Evolutionary conservation across 805 yeast species (phyloP).

Genomic region (Cyberlindnera euphorbiiphila): DNA sequence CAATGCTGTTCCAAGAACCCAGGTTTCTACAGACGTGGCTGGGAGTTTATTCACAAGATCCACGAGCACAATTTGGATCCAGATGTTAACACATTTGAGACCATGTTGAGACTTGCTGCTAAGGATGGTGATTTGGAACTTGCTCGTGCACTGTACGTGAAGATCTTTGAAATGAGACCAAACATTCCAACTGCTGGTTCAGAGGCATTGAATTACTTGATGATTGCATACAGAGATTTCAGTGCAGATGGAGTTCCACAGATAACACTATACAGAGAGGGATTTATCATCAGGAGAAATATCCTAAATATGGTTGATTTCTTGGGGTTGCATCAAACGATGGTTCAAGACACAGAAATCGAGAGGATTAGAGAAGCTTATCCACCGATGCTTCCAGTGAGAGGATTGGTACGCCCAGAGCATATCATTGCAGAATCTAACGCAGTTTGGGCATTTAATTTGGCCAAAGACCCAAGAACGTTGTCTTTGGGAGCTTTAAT

Average conservation of each 20-base stretch:
- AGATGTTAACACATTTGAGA: constrained; percentile 47
- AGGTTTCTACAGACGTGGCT: constrained; percentile 52
- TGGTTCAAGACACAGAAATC: constrained; percentile 14
- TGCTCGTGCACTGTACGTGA: constrained; percentile 61
- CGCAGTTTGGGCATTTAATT: constrained; percentile 65
- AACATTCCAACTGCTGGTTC: constrained; percentile 7
- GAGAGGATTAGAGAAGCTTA: constrained; percentile 18
- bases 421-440: constrained; percentile 67
- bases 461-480: constrained; percentile 40
- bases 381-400: constrained; percentile 72
- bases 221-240: constrained; percentile 47
- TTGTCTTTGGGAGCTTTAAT: constrained; percentile 43
- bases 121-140: constrained; percentile 73
- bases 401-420: constrained; percentile 35
- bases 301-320: constrained; percentile 41
- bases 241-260: constrained; percentile 31
- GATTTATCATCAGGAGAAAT: constrained; percentile 43
- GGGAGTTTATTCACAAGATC: constrained; percentile 73
- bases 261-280: constrained; percentile 41
- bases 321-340: constrained; percentile 24
- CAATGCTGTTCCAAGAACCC: constrained; percentile 59
- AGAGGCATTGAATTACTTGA: constrained; percentile 31
- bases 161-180: constrained; percentile 36
- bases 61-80: constrained; percentile 41
- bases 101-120: constrained; percentile 74